Conservation (phyloP, 768 basidiomycete species). For the Gelatoporia subvermispora region DNA sequence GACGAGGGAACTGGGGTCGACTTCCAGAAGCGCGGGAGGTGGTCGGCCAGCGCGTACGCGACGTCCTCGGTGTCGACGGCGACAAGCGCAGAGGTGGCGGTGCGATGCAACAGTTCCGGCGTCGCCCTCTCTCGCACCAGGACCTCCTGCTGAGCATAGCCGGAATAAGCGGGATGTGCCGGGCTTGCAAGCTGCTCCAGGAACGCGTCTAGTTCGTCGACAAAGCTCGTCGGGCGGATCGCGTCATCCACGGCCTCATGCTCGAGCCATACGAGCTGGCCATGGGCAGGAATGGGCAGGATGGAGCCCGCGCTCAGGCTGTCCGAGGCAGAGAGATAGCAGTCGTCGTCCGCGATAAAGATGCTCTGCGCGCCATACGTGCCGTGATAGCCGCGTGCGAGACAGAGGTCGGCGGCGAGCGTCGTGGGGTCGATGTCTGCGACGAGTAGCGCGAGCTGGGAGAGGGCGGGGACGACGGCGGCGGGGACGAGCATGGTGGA, state of each 20-base stretch:
- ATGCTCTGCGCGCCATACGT: conserved; percentile 50
- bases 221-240: conserved; percentile 29
- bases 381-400: conserved; percentile 50
- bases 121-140: not conserved
- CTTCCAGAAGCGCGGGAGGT: conserved; percentile 69
- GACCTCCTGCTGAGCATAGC: conserved; percentile 7
- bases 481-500: not conserved
- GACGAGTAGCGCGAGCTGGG: conserved; percentile 29
- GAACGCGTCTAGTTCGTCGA: conserved; percentile 13
- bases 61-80: conserved; percentile 30
- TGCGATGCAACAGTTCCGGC: conserved; percentile 35
- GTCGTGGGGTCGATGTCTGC: conserved; percentile 39
- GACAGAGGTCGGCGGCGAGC: conserved; percentile 37
- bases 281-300: conserved; percentile 11
- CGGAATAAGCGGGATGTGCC: not conserved
- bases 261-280: conserved; percentile 59
- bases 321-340: conserved; percentile 25
- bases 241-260: conserved; percentile 45
- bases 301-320: conserved; percentile 26
- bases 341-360: conserved; percentile 38
- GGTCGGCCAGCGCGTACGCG: conserved; percentile 31
- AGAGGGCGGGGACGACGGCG: conserved; percentile 9
- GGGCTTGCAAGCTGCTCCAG: conserved; percentile 4
- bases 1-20: conserved; percentile 52
- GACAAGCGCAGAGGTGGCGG: conserved; percentile 42